Base-by-base conservation (phyloP, 2,329 filamentous ascomycete species). In the Penicillium corylophilum region DNA sequence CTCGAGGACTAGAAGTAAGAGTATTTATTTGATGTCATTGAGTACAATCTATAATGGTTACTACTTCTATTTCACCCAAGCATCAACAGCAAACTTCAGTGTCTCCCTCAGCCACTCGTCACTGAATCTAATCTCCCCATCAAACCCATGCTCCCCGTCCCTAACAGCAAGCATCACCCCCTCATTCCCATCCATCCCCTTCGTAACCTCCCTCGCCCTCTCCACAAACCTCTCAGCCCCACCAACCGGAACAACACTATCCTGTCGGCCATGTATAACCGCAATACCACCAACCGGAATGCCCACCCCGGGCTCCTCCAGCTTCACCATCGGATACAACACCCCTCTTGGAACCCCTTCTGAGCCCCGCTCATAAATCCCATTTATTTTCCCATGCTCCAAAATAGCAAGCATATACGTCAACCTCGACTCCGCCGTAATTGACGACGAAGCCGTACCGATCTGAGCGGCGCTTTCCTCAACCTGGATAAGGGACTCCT, bases 101-200 rank as follows among this genome's bases (percentile, higher is more conserved):
- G 61, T 59, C 28, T 69, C 58, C 49, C 58, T 53, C 45, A 72
- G 36, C 69, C 69, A 72, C 16, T 24, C 48, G 29, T 67, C 65
- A 23, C 65, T 55, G 12, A 64, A 50, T 7, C 49, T 49, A 16
- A 50, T 41, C 2, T 51, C 46, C 2, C 12, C 18, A 54, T 74
- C 71, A 60, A 74, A 74, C 2, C 71, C 72, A 64, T 74, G 72
- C 5, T 64, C 65, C 1, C 71, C 71, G 12, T 66, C 62, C n/a
- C 53, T 53, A 18, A 67, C 28, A 10, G 57, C 54, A 18, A 73
- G 29, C 33, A 57, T 35, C 33, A 73, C 44, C 16, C 56, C 59
- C 28, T 63, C 63, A 1, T 55, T 51, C 1, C 61, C 61, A 20
- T 61, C 48, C 7, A 55, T 46, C n/a, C 62, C 57, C 51, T 56